Base-by-base conservation (phyloP, 23 red algal species). In the Chondrus crispus region DNA sequence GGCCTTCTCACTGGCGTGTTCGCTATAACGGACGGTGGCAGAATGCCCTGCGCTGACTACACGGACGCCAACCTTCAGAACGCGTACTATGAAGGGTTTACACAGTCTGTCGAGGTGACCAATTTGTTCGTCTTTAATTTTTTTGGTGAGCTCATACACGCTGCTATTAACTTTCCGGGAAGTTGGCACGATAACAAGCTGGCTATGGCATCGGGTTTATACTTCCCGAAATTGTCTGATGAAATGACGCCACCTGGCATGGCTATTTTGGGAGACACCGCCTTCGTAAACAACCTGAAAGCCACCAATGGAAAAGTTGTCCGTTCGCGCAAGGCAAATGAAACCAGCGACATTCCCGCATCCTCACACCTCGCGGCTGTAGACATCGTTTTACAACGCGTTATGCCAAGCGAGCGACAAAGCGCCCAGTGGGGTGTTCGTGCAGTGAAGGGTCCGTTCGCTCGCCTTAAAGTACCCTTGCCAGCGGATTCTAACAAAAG, bases 281-380 rank as follows among this genome's bases (percentile, higher is more conserved):
- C 76, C 8, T 81, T 81, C 14, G 76, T 81, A 13, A 81, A 57
- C n/a, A n/a, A n/a, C n/a, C n/a, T n/a, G n/a, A n/a, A n/a, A n/a
- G n/a, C n/a, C n/a, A n/a, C n/a, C n/a, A 57, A 57, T 57, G 52
- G 18, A 3, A 8, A 37, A 22, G 4, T 11, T 26, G 14, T 57
- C 52, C 52, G 74, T 37, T 4, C 30, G 1, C 74, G 42, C 2
- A 53, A 80, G n/a, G 74, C 38, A 2, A 54, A 80, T 52, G 74
- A 80, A 14, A 80, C 3, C 14, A 57, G 22, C 22, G 22, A 16
- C 22, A 57, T 57, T 57, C 52, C 52, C 52, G 22, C 14, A 57
- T 14, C 52, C 14, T 14, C 14, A 57, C 16, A 22, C 22, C 52
- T 14, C 22, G 52, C 52, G 52, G 52, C 52, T 14, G 22, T 57